These are phyloP conservation scores for Balamuthia mandrillaris DNA, from an alignment of 208 protist genomes.

Conservation along the genomic window DNA sequence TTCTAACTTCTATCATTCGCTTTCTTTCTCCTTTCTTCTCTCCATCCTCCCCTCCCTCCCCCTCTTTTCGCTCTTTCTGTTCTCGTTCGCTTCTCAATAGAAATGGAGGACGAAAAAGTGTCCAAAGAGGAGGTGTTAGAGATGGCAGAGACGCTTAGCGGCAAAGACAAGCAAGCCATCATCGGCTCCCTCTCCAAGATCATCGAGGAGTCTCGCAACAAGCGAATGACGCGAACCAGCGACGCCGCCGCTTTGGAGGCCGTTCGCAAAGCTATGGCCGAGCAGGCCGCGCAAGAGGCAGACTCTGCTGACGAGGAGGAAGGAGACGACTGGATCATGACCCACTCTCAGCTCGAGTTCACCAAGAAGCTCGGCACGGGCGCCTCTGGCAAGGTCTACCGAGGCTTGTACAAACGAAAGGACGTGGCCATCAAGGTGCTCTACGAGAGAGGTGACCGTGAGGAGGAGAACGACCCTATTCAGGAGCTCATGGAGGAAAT, in stretches of 20 bases:
- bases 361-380: conserved; percentile 48
- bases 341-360: conserved; percentile 46
- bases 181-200: not conserved
- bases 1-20: not conserved
- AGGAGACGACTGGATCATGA: conserved; percentile 38
- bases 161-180: not conserved
- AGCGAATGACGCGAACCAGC: no score
- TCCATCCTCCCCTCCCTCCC: not conserved
- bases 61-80: not conserved
- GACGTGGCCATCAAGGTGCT: conserved; percentile 64
- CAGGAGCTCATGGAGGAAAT: conserved; percentile 63
- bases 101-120: not conserved
- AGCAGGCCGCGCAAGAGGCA: no score
- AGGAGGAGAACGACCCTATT: conserved; percentile 4
- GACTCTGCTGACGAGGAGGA: not conserved
- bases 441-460: not conserved
- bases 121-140: not conserved
- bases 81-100: no score
- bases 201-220: no score
- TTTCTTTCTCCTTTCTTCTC: not conserved
- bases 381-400: conserved; percentile 43
- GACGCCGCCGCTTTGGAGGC: no score
- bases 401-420: conserved; percentile 49
- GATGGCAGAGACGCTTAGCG: not conserved
- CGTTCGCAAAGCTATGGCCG: no score